Conservation (phyloP, 192 early-diverging fungal genomes). For the Coemansia sp. region DNA sequence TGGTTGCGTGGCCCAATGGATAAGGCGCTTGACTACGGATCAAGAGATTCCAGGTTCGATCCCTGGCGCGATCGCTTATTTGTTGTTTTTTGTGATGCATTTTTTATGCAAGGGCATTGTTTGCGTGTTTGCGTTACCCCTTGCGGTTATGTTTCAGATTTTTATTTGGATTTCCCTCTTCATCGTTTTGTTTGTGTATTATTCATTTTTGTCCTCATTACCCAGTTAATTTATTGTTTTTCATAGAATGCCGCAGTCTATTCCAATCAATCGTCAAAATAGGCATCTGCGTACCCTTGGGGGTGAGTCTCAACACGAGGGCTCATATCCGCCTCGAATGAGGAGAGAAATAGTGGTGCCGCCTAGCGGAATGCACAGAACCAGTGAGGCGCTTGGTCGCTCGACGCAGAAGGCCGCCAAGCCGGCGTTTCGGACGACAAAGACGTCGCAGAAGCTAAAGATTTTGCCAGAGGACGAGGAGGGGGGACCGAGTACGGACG, state of each 20-base stretch:
- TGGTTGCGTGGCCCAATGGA: too few relatives aligned
- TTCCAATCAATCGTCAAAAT: constrained; percentile 28
- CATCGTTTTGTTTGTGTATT: neutral
- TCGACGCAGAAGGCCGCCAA: constrained; percentile 40
- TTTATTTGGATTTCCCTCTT: neutral
- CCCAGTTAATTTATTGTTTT: too few relatives aligned
- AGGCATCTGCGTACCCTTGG: constrained; percentile 9
- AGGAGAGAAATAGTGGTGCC: constrained; percentile 49
- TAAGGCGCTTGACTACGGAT: too few relatives aligned
- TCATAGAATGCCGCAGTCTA: constrained; percentile 17
- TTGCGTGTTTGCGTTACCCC: too few relatives aligned
- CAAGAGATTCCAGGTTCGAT: too few relatives aligned
- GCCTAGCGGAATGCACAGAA: constrained; percentile 45
- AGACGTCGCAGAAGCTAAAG: constrained; percentile 91
- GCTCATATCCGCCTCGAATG: constrained; percentile 47
- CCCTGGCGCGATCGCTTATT: too few relatives aligned
- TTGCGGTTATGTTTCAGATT: too few relatives aligned
- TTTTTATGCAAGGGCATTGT: too few relatives aligned
- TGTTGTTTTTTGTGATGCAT: too few relatives aligned
- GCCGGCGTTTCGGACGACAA: constrained; percentile 82
- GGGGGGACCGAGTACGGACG: constrained; percentile 28
- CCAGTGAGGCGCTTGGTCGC: constrained; percentile 20
- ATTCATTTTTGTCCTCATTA: too few relatives aligned
- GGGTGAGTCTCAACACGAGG: constrained; percentile 21
- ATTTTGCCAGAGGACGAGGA: constrained; percentile 78